Percentiles rank a stretch among this genome's conserved stretches.
Conservation (phyloP, 495 filamentous ascomycete species). For the Pseudotulostoma volvatum region DNA sequence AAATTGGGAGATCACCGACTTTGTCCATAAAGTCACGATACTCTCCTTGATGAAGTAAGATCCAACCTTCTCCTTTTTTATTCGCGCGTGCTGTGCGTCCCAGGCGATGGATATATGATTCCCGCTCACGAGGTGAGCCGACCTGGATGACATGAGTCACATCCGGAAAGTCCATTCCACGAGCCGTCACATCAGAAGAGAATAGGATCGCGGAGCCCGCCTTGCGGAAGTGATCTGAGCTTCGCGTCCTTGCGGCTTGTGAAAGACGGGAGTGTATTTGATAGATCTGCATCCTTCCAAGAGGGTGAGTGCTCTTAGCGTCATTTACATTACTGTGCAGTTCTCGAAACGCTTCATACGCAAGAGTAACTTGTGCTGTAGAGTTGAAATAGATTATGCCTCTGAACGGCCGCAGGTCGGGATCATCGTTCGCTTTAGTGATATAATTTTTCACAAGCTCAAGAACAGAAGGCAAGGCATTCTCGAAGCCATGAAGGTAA, state of each 20-base stretch:
- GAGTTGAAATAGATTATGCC: constrained; percentile 80
- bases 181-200: constrained; percentile 85
- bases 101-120: constrained; percentile 59
- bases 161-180: constrained; percentile 70
- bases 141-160: constrained; percentile 60
- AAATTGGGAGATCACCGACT: constrained; percentile 48
- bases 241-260: constrained; percentile 48
- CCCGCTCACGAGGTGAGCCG: constrained; percentile 40
- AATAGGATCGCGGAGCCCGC: constrained; percentile 56
- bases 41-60: constrained; percentile 51
- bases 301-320: constrained; percentile 21
- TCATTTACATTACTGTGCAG: constrained; percentile 20
- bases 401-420: constrained; percentile 56
- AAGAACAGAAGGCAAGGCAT: constrained; percentile 55
- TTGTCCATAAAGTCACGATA: constrained; percentile 24
- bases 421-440: constrained; percentile 13
- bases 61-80: constrained; percentile 65
- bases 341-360: constrained; percentile 39
- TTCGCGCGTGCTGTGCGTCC: constrained; percentile 60
- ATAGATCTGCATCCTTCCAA: constrained; percentile 32
- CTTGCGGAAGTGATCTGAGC: constrained; percentile 53
- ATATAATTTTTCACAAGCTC: constrained; percentile 52
- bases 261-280: constrained; percentile 67
- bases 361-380: constrained; percentile 53
- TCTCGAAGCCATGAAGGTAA: constrained; percentile 48